phyloP scores from a whole-genome alignment of 2,329 filamentous ascomycete genomes.

The Fusarium solani-melongenae region DNA sequence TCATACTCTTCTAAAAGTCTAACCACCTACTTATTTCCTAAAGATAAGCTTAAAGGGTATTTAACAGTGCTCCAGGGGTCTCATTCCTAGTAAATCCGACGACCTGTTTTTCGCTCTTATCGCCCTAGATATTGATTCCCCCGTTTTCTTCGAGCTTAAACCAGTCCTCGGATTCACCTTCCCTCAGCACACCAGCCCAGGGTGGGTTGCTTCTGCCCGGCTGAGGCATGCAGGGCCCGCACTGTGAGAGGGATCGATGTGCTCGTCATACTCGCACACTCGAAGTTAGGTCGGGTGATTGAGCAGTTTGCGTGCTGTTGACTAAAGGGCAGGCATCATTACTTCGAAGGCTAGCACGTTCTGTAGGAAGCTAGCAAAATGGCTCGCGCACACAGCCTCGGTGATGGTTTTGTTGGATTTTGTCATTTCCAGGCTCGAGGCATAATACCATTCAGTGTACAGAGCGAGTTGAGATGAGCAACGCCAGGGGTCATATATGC shows the following conservation, averaged over 20 bases:
- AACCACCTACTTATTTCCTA: too few relatives aligned
- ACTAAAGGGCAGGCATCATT: constrained; percentile 7
- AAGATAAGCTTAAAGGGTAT: too few relatives aligned
- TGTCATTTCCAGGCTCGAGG: not conserved
- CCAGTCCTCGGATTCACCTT: too few relatives aligned
- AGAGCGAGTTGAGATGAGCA: not conserved
- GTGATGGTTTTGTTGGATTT: not conserved
- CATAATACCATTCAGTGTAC: not conserved
- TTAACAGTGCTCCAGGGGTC: too few relatives aligned
- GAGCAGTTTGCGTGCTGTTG: not conserved
- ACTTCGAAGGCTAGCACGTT: constrained; percentile 4
- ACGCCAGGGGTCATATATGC: not conserved
- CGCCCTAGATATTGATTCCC: too few relatives aligned
- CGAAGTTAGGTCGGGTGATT: not conserved
- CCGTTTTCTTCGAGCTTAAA: too few relatives aligned
- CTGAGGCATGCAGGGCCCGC: not conserved
- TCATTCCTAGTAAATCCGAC: too few relatives aligned
- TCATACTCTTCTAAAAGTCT: too few relatives aligned
- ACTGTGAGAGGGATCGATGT: not conserved
- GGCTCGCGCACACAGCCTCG: not conserved
- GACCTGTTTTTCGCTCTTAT: too few relatives aligned
- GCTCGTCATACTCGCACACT: not conserved
- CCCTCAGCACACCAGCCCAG: too few relatives aligned
- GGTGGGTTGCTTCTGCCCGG: too few relatives aligned
- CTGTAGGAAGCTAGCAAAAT: constrained; percentile 3